A percentile compares a stretch with the other conserved stretches of the same genome.
Conservation (phyloP, 345 rosid genomes). For the Carallia brachiata region DNA sequence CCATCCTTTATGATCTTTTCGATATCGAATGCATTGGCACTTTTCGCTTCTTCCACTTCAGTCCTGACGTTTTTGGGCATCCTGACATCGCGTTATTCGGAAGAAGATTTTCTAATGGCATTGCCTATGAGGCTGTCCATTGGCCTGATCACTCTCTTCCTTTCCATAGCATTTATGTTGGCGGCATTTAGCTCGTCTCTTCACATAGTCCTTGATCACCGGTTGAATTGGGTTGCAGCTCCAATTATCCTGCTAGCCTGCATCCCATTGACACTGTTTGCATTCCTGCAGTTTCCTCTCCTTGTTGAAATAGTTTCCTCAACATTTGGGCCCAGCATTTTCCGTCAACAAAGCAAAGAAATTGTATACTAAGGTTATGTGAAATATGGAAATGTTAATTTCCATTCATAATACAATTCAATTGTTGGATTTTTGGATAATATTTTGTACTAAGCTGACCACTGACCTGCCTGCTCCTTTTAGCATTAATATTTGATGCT, state of each 20-base stretch:
- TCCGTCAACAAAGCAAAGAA: not conserved
- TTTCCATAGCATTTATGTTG: too few species aligned
- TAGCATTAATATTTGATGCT: too few species aligned
- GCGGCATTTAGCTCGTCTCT: not conserved
- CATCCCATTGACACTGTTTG: slow-evolving; percentile 13
- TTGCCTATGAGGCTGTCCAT: slow-evolving; percentile 15
- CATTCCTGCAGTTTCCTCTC: slow-evolving; percentile 14
- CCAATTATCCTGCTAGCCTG: slow-evolving; percentile 12
- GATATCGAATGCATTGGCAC: slow-evolving; percentile 1
- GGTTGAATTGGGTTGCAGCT: slow-evolving; percentile 6
- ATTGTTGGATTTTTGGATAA: too few species aligned
- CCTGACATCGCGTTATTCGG: slow-evolving; percentile 17
- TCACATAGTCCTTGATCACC: slow-evolving; percentile 3
- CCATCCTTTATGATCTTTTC: slow-evolving; percentile 10
- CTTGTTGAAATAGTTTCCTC: slow-evolving; percentile 6
- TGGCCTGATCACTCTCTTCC: slow-evolving; percentile 4
- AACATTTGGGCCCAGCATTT: slow-evolving; percentile 3
- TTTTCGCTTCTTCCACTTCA: slow-evolving; percentile 14
- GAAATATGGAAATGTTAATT: not conserved
- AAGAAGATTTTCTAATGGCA: slow-evolving; percentile 14
- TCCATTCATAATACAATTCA: too few species aligned
- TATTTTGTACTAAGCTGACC: too few species aligned
- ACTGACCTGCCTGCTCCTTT: too few species aligned
- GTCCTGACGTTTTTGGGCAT: slow-evolving; percentile 16
- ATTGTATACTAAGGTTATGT: not conserved